A percentile compares a stretch with the other conserved stretches of the same genome.
phyloP scores from a whole-genome alignment of 2,329 filamentous ascomycete genomes.

The Fusarium oxysporum region DNA sequence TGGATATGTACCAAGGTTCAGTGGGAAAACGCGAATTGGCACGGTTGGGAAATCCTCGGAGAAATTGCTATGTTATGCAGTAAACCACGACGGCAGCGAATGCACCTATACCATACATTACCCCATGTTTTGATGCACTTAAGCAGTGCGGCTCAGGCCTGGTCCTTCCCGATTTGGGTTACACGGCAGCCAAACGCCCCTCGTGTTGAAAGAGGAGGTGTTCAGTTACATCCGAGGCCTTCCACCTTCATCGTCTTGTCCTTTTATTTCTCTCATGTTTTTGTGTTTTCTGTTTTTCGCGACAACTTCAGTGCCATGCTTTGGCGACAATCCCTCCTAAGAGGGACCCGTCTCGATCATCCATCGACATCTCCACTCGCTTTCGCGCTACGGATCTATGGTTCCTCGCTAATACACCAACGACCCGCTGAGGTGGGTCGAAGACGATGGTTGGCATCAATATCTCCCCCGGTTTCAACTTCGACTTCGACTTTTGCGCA shows the following conservation, averaged over 20 bases:
- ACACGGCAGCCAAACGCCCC: conserved; percentile 39
- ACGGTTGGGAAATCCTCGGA: conserved; percentile 43
- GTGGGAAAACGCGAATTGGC: conserved; percentile 38
- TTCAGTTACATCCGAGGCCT: conserved; percentile 21
- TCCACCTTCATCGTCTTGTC: conserved; percentile 7
- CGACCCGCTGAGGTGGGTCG: conserved; percentile 41
- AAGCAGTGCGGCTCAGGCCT: conserved; percentile 13
- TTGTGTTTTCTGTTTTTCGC: conserved; percentile 3
- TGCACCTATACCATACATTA: conserved; percentile 18
- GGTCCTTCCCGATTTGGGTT: conserved; percentile 38
- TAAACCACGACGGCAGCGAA: conserved; percentile 1
- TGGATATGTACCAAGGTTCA: conserved; percentile 34
- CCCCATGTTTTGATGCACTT: conserved; percentile 35
- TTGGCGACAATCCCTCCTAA: conserved; percentile 43
- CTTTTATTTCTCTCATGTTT: conserved; percentile 1
- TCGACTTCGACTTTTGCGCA: conserved; percentile 14
- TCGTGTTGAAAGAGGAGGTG: conserved; percentile 32
- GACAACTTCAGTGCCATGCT: conserved; percentile 44
- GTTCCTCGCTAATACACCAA: conserved; percentile 38
- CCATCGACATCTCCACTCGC: conserved; percentile 37
- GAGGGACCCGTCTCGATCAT: conserved; percentile 40
- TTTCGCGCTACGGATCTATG: conserved; percentile 36
- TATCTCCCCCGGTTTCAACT: conserved; percentile 29
- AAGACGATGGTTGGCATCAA: conserved; percentile 43
- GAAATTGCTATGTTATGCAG: conserved; percentile 18